Evolutionary conservation across 306 rosid species (phyloP), one percentile per base, ranked within the genome.

Genomic region (Quercus variabilis): DNA sequence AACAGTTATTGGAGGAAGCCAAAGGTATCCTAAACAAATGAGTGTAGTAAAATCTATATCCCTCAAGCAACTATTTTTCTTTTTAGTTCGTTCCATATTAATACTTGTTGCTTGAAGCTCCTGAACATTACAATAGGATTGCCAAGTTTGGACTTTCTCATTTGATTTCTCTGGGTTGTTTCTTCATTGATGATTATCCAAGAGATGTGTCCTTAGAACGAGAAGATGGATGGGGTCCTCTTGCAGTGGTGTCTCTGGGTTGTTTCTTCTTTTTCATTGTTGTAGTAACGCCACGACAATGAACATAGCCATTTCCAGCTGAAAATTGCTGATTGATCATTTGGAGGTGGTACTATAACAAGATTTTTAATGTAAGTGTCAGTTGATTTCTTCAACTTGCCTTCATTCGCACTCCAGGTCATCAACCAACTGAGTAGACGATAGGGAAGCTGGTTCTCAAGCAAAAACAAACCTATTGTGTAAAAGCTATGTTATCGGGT

Each of bases 361-460:
- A 9, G 1, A 0, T 0, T 46, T 2, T 11, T 3, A 49, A 49
- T 49, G 17, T 2, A 49, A 10, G 1, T 0, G 1, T 12, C 5
- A 12, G 12, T 49, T 3, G 54, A 49, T 0, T 2, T 1, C 1
- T 0, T 1, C 54, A 49, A 49, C 0, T 49, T 0, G 4, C 0
- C 15, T 49, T 49, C 54, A 0, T 49, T 49, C 14, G 4, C 17
- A 49, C 5, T 49, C 17, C 13, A 12, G 54, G 1, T 46, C 74
- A 76, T 77, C 69, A 71, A 54, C 43, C 55, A 15, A 20, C 3
- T 3, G 31, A 83, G 80, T 25, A 74, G 77, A 8, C 26, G 4
- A 30, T 31, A 83, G 11, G 86, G 83, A 54, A 83, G 55, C 55
- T 78, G 83, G 21, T 83, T 83, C 74, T 83, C 86, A 19, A 83